Evolutionary conservation across 2,329 filamentous ascomycete genomes (phyloP).

Genomic region (Xylaria sp.): DNA sequence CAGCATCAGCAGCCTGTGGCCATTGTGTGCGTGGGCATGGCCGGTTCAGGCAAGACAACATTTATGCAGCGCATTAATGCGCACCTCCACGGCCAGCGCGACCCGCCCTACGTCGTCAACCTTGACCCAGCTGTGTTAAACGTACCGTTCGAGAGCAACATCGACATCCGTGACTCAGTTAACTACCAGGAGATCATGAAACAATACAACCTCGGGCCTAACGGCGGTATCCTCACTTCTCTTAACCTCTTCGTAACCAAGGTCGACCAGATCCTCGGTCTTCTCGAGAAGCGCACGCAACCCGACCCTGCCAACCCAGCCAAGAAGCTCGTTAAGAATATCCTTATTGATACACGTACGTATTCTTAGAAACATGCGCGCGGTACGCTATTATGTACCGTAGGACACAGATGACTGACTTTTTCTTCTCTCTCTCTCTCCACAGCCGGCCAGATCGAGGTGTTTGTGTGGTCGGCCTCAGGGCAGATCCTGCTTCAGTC

Average conservation of each 20-base stretch:
- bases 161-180: slow-evolving; percentile 97
- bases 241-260: slow-evolving; percentile 98
- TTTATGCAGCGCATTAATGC: slow-evolving; percentile 99
- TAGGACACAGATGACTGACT: slow-evolving; percentile 1
- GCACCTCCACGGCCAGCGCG: slow-evolving; percentile 78
- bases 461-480: slow-evolving; percentile 97
- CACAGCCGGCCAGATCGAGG: slow-evolving; percentile 86
- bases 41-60: slow-evolving; percentile 97
- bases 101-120: slow-evolving; percentile 93
- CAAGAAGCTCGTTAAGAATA: slow-evolving; percentile 72
- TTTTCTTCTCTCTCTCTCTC: neutral
- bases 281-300: slow-evolving; percentile 85
- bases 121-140: slow-evolving; percentile 93
- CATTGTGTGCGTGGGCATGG: slow-evolving; percentile 97
- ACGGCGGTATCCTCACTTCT: slow-evolving; percentile 93
- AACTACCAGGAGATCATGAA: slow-evolving; percentile 99
- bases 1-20: slow-evolving; percentile 44
- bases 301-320: slow-evolving; percentile 63
- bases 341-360: slow-evolving; percentile 83
- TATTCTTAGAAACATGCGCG: neutral
- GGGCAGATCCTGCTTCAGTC: slow-evolving; percentile 93
- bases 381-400: neutral
- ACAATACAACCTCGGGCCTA: slow-evolving; percentile 96
- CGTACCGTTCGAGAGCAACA: slow-evolving; percentile 94
- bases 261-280: slow-evolving; percentile 87